A percentile compares a stretch with the other conserved stretches of the same genome.
phyloP scores from a whole-genome alignment of 805 yeast species.

The Candida easanensis region DNA sequence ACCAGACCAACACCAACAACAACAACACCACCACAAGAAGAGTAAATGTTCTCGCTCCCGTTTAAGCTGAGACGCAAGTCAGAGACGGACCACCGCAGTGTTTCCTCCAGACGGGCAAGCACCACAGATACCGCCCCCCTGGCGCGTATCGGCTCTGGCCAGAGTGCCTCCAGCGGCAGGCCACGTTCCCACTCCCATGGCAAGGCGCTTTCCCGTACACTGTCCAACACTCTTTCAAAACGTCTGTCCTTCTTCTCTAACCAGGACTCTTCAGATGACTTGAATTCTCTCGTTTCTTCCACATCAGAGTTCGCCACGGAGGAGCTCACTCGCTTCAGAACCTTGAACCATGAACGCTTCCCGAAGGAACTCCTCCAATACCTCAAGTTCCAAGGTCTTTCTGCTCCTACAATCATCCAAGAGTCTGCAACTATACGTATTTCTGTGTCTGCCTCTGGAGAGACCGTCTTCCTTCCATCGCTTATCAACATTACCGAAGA shows the following conservation, averaged over 20 bases:
- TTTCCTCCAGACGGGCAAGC: conserved; percentile 3
- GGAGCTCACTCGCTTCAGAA: conserved; percentile 20
- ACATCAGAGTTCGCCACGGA: conserved; percentile 6
- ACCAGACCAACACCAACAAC: background rate
- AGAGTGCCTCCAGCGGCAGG: conserved; percentile 1
- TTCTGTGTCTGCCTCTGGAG: conserved; percentile 33
- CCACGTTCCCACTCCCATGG: conserved; percentile 12
- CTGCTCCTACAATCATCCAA: conserved; percentile 19
- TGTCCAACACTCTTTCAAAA: conserved; percentile 14
- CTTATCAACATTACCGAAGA: conserved; percentile 12
- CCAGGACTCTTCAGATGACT: conserved; percentile 16
- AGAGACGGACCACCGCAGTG: conserved; percentile 9
- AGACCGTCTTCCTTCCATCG: conserved; percentile 29
- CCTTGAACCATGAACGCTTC: conserved; percentile 22
- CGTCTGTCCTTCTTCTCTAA: conserved; percentile 21
- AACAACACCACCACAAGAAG: background rate
- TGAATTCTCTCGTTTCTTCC: conserved; percentile 12
- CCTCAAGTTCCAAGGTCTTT: conserved; percentile 21
- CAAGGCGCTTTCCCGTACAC: conserved; percentile 1
- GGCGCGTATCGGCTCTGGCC: conserved; percentile 1
- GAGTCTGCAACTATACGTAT: conserved; percentile 18
- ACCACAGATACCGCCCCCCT: conserved; percentile 1
- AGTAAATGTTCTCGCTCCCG: conserved; percentile 10
- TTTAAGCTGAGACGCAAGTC: conserved; percentile 15
- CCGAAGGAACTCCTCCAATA: conserved; percentile 18